A percentile compares a stretch with the other conserved stretches of the same genome.
phyloP scores from a whole-genome alignment of 139 green algal species.

The Haematococcus lacustris region DNA sequence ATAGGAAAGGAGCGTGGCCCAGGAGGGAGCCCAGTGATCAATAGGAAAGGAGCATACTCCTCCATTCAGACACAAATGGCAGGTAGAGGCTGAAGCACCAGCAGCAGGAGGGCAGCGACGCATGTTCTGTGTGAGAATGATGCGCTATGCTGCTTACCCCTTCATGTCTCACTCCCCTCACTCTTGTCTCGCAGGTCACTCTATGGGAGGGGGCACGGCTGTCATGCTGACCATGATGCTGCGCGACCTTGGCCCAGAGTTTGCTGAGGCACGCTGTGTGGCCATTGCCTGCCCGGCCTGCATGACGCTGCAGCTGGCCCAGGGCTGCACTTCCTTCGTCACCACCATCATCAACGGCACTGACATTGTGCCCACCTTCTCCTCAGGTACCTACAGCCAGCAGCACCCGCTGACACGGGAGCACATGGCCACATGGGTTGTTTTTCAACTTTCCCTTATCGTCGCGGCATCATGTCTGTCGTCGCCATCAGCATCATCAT shows the following conservation, averaged over 20 bases:
- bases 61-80: too few species aligned
- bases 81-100: too few species aligned
- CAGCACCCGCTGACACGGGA: background rate
- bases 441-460: background rate
- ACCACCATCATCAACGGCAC: conserved; percentile 70
- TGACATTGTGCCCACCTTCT: conserved; percentile 67
- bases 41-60: too few species aligned
- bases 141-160: too few species aligned
- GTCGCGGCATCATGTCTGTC: background rate
- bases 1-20: too few species aligned
- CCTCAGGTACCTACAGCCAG: conserved; percentile 3
- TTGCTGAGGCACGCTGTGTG: conserved; percentile 48
- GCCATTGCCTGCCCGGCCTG: conserved; percentile 77
- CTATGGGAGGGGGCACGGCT: conserved; percentile 75
- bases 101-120: too few species aligned
- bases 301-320: conserved; percentile 77
- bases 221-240: conserved; percentile 85
- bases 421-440: background rate
- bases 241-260: conserved; percentile 24
- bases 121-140: too few species aligned
- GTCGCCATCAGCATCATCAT: too few species aligned
- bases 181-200: conserved; percentile 56
- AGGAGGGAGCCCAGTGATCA: too few species aligned
- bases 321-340: conserved; percentile 61
- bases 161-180: background rate